Percentiles rank a stretch among this genome's conserved stretches.
Conservation (phyloP, 2,329 filamentous ascomycete genomes). For the Cadophora luteo-olivacea region DNA sequence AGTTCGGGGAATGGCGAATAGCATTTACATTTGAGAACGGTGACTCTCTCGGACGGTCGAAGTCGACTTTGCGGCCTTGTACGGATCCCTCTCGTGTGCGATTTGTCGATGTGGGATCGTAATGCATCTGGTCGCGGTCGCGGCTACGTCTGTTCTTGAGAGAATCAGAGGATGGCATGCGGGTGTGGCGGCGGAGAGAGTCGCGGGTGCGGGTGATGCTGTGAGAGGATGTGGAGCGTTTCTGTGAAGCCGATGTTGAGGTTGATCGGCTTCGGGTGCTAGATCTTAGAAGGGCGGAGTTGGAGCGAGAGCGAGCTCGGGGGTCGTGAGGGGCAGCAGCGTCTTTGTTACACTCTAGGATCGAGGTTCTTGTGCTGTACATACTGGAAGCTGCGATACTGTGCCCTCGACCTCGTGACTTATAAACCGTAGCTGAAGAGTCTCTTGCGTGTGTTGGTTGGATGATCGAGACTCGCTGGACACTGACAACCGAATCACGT, state of each 20-base stretch:
- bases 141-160: constrained; percentile 24
- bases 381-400: constrained; percentile 32
- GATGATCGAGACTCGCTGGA: constrained; percentile 22
- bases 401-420: constrained; percentile 1
- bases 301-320: constrained; percentile 19
- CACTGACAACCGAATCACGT: constrained; percentile 24
- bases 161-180: constrained; percentile 23
- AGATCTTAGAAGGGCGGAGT: neutral
- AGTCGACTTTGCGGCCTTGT: constrained; percentile 34
- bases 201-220: constrained; percentile 15
- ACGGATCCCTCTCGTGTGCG: constrained; percentile 33
- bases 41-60: constrained; percentile 32
- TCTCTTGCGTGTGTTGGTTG: constrained; percentile 11
- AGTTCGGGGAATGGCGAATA: constrained; percentile 18
- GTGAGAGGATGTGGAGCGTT: constrained; percentile 21
- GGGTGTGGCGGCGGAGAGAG: constrained; percentile 21
- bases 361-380: constrained; percentile 27
- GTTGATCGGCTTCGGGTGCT: constrained; percentile 23
- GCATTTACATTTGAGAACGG: constrained; percentile 43
- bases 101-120: constrained; percentile 28
- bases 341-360: constrained; percentile 16
- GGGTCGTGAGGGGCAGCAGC: neutral
- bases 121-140: constrained; percentile 34
- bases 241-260: constrained; percentile 17
- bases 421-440: neutral